Evolutionary conservation across 257 asterid genomes (phyloP), one percentile per base, ranked within the genome.

Genomic region (Nicotiana otophora): DNA sequence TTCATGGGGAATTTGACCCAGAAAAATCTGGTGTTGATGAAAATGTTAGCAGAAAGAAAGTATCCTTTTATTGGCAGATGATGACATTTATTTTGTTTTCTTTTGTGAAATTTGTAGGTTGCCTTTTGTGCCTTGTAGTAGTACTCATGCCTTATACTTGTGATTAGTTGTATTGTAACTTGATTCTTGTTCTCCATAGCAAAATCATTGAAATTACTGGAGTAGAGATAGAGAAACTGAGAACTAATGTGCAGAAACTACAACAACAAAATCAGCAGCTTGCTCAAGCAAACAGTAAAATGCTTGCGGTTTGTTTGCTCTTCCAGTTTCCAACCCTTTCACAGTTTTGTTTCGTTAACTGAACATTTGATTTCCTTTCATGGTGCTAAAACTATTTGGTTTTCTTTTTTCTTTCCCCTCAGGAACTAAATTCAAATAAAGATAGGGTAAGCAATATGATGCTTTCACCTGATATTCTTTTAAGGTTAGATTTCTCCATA

Each of bases 341-440:
- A 81, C 53, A 66, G 12, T 81, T 46, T 70, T 81, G 16, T 28
- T 77, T 51, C 28, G 53, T 82, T 77, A 64, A 62, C 75, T 77
- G 74, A 80, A 67, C 77, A 28, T 81, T 10, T 46, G 61, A 51
- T 36, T 76, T 31, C 74, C 53, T 82, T 61, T 64, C 51, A 14
- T 67, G 84, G 60, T 74, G 62, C 80, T 74, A 26, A 74, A 74
- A 15, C 68, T 82, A 30, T 66, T 55, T 75, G 4, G 4, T 72
- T 78, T 83, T 69, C 53, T 58, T 81, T 65, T 33, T 23, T 67
- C 89, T 80, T 53, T 72, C 36, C 34, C 53, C 84, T 86, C 95
- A 94, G 98, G 98, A 94, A 74, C 48, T 93, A 82, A 94, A 91
- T 88, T 87, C 90, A 57, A 84, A 88, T 81, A 93, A 87, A 91